Conservation (phyloP, 2,329 filamentous ascomycete species). For the Emmonsia crescens region DNA sequence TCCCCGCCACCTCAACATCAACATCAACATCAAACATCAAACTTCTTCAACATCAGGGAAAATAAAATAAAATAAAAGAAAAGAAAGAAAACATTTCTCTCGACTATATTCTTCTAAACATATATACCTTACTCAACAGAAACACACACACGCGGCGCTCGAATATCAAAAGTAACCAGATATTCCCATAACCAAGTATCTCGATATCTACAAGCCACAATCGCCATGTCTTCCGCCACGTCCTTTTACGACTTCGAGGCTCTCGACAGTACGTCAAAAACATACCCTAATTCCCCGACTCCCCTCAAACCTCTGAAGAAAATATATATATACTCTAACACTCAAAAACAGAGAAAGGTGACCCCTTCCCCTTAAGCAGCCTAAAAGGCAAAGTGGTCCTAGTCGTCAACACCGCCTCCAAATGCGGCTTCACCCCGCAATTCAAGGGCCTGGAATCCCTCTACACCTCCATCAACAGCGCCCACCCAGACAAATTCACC, state of each 20-base stretch:
- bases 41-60: no score
- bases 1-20: not conserved
- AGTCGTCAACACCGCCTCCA: conserved; percentile 94
- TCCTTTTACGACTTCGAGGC: conserved; percentile 50
- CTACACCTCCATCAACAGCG: conserved; percentile 63
- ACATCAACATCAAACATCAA: no score
- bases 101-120: not conserved
- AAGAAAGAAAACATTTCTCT: no score
- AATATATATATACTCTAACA: not conserved
- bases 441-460: conserved; percentile 83
- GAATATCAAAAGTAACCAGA: not conserved
- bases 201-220: not conserved
- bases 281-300: not conserved
- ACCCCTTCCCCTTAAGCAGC: conserved; percentile 55
- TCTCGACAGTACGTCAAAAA: conserved; percentile 40
- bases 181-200: not conserved
- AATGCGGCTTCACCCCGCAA: conserved; percentile 97
- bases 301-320: not conserved
- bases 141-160: not conserved
- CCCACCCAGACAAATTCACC: conserved; percentile 65
- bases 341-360: conserved; percentile 53
- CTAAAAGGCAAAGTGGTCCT: conserved; percentile 90
- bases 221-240: conserved; percentile 13
- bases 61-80: no score
- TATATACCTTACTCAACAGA: not conserved